Evolutionary conservation across 2,329 filamentous ascomycete species (phyloP).

Genomic region (Thermothelomyces thermophilus): DNA sequence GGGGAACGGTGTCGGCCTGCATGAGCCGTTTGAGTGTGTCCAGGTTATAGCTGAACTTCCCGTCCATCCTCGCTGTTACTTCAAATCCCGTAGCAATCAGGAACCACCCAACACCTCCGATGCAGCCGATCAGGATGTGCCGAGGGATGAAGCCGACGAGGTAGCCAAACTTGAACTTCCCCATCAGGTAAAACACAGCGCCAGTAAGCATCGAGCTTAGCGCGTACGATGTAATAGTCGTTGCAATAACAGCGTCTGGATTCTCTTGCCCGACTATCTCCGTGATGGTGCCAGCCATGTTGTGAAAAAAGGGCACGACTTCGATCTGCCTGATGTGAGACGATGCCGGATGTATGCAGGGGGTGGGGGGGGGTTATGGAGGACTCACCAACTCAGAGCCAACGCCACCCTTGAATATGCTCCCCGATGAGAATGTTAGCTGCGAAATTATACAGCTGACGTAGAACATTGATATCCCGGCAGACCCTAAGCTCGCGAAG

Average conservation of each 20-base stretch:
- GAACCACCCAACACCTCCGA: constrained; percentile 95
- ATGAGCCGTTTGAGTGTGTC: constrained; percentile 70
- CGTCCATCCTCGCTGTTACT: constrained; percentile 82
- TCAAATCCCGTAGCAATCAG: constrained; percentile 86
- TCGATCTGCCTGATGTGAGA: constrained; percentile 58
- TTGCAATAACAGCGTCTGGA: constrained; percentile 81
- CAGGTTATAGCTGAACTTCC: constrained; percentile 74
- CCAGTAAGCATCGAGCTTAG: constrained; percentile 88
- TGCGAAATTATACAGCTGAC: constrained; percentile 95
- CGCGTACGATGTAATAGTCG: constrained; percentile 86
- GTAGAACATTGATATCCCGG: constrained; percentile 98
- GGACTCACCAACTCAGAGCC: constrained; percentile 81
- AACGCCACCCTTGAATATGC: constrained; percentile 82
- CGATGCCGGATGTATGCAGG: background rate
- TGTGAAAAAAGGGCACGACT: constrained; percentile 97
- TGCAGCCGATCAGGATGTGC: constrained; percentile 93
- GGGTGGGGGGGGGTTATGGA: constrained; percentile 1
- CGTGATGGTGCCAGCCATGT: constrained; percentile 90
- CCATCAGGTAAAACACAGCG: constrained; percentile 85
- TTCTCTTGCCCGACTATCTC: constrained; percentile 70
- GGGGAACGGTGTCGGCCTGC: constrained; percentile 62
- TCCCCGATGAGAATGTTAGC: constrained; percentile 78
- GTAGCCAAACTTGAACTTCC: constrained; percentile 78
- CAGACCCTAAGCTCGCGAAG: constrained; percentile 79
- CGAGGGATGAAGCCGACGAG: constrained; percentile 95